Evolutionary conservation across 176 grass and related monocot genomes (phyloP).

Genomic region (Melocanna baccifera): DNA sequence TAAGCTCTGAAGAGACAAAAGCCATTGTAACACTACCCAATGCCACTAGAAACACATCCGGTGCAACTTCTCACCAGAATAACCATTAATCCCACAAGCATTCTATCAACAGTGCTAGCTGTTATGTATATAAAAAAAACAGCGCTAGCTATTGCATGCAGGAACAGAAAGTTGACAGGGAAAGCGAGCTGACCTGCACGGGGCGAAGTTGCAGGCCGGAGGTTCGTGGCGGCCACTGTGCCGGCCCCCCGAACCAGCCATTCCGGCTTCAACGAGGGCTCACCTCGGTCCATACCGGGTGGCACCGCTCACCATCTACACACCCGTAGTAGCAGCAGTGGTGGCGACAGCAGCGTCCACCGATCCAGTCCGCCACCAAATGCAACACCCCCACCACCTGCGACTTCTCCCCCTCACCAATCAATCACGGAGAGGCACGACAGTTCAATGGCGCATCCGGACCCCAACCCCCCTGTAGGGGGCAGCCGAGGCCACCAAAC

Average conservation of each 20-base stretch:
- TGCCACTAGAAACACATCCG: background rate
- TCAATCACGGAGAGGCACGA: background rate
- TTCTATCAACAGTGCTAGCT: background rate
- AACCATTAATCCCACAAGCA: background rate
- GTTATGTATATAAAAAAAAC: background rate
- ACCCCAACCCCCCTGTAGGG: background rate
- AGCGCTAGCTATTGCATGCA: background rate
- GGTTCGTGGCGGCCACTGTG: background rate
- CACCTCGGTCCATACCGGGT: constrained; percentile 51
- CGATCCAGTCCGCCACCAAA: constrained; percentile 39
- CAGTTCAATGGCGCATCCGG: background rate
- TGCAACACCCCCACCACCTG: background rate
- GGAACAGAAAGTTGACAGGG: background rate
- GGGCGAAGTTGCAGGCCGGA: constrained; percentile 32
- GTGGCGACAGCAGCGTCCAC: constrained; percentile 13
- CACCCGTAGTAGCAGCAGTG: background rate
- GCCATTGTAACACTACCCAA: background rate
- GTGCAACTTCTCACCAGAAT: background rate
- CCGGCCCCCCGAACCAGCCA: constrained; percentile 44
- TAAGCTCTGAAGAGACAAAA: background rate
- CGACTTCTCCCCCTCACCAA: background rate
- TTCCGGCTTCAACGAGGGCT: constrained; percentile 64
- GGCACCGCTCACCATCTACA: constrained; percentile 32
- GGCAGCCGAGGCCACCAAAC: constrained; percentile 2
- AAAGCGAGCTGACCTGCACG: constrained; percentile 37